Evolutionary conservation across 2,329 filamentous ascomycete species (phyloP).

Genomic region (Chrysoporthe austroafricana): DNA sequence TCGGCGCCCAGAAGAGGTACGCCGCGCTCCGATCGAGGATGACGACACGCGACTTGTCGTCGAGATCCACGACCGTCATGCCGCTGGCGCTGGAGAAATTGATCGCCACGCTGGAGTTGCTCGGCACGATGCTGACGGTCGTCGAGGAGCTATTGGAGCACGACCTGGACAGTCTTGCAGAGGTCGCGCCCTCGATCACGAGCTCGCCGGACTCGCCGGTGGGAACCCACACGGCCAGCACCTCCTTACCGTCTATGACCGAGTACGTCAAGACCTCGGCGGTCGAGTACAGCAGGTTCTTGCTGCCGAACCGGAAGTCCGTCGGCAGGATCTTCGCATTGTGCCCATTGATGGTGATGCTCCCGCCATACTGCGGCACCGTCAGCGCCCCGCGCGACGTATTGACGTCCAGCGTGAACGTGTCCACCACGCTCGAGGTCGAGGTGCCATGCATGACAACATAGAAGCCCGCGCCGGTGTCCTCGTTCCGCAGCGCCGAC

Average conservation of each 20-base stretch:
- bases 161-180: constrained; percentile 39
- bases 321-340: constrained; percentile 66
- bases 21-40: constrained; percentile 58
- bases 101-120: constrained; percentile 45
- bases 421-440: constrained; percentile 52
- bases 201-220: constrained; percentile 60
- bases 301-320: constrained; percentile 58
- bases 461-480: constrained; percentile 62
- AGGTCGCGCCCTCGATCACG: constrained; percentile 45
- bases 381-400: constrained; percentile 59
- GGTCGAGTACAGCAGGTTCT: constrained; percentile 58
- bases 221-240: constrained; percentile 58
- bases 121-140: constrained; percentile 46
- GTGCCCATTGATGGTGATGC: constrained; percentile 60
- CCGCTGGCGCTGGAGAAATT: constrained; percentile 55
- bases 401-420: constrained; percentile 58
- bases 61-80: constrained; percentile 49
- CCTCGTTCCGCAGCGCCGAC: constrained; percentile 61
- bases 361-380: constrained; percentile 53
- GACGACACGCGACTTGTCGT: constrained; percentile 52
- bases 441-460: constrained; percentile 60
- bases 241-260: constrained; percentile 49
- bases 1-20: constrained; percentile 61
- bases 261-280: constrained; percentile 58
- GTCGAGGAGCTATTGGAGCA: constrained; percentile 42